Evolutionary conservation across 139 green algal species (phyloP), one percentile per base, ranked within the genome.

Genomic region (Micractinium conductrix): DNA sequence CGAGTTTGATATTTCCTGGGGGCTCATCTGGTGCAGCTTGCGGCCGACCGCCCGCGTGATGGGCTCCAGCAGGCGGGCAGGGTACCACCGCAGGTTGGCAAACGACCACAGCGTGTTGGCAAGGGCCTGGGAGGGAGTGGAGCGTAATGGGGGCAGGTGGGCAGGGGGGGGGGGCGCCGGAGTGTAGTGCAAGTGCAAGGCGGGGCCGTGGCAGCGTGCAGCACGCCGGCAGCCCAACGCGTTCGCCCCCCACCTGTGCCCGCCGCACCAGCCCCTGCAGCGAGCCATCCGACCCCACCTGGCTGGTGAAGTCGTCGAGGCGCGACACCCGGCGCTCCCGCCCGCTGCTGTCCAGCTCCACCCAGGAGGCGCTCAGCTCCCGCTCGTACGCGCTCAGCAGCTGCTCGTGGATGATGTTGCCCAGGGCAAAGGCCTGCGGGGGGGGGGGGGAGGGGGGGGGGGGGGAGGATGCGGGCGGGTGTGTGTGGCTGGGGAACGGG

Each of bases 61-160:
- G 58, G 38, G 58, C 17, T 74, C 48, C 67, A 91, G 70, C 58
- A 86, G 35, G 33, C 28, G 71, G 22, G 48, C 58, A 35, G 90
- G 89, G 83, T 92, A 92, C 67, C 78, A 93, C 26, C 89, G 81
- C 67, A 91, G 78, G 37, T 79, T 87, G 37, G 89, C 87, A 84
- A 91, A 88, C n/a, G 79, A 67, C 79, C 83, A 88, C 33, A 90
- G 74, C 37, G 80, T 73, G 81, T 92, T 92, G 71, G 84, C 63
- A 62, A 92, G 62, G 17, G 84, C 89, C 84, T 92, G 87, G 75
- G 8, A 45, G 30, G 28, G 28, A 19, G 30, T 68, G 26, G 28
- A 38, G 62, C 26, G 30, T 44, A 35, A 48, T 12, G 33, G 68
- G 37, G 68, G 12, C 6, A 45, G 68, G 35, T 7, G 33, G 14